Evolutionary conservation across 441 rosid genomes (phyloP).

Genomic region (Populus hybrid): DNA sequence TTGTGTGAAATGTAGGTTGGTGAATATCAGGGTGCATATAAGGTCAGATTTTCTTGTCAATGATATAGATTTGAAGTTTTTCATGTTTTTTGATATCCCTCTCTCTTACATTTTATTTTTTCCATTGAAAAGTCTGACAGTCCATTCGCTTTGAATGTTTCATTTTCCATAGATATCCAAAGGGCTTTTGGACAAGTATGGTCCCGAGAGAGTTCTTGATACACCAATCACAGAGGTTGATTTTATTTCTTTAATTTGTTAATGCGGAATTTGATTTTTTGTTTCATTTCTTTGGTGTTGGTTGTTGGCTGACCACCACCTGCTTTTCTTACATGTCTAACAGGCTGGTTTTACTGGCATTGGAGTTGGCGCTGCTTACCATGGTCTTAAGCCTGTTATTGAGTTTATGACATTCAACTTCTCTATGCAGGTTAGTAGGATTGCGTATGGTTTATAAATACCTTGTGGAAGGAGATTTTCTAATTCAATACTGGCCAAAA

Average conservation of each 20-base stretch:
- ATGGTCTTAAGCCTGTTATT: conserved; percentile 85
- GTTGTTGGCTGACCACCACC: conserved; percentile 9
- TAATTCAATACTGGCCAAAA: not conserved
- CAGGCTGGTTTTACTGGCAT: conserved; percentile 99
- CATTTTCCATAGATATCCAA: conserved; percentile 58
- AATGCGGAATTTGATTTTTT: not conserved
- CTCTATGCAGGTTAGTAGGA: conserved; percentile 74
- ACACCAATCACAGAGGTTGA: conserved; percentile 93
- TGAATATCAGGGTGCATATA: conserved; percentile 96
- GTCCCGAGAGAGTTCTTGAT: conserved; percentile 93
- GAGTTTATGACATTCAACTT: conserved; percentile 98
- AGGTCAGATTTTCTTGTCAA: conserved; percentile 49
- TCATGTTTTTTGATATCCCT: not conserved
- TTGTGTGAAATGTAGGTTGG: conserved; percentile 62
- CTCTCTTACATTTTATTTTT: not conserved
- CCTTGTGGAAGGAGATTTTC: not conserved
- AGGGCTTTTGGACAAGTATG: conserved; percentile 91
- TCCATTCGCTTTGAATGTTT: conserved; percentile 4
- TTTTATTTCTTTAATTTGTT: conserved; percentile 5
- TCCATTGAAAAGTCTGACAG: not conserved
- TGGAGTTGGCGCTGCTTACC: conserved; percentile 97
- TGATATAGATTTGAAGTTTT: not conserved
- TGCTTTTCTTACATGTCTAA: conserved; percentile 16
- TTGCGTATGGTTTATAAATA: not conserved
- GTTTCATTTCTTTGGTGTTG: not conserved